Evolutionary conservation across 495 filamentous ascomycete species (phyloP), one percentile per base, ranked within the genome.

Genomic region (Lasiosphaeriaceae sp.): DNA sequence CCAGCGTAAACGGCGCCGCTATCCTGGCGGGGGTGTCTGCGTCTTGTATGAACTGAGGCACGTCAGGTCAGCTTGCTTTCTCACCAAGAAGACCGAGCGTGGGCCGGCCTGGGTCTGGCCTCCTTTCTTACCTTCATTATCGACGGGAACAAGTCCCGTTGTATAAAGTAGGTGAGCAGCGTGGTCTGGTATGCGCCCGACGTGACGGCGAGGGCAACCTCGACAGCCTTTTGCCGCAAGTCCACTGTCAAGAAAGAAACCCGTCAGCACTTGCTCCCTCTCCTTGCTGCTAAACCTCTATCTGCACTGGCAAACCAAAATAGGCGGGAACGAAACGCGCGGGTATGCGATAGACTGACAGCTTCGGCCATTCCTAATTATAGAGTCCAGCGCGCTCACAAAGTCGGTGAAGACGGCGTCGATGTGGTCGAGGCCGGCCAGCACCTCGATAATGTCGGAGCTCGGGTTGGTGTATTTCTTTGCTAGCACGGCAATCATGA

Each of bases 391-490:
- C 19, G 86, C 80, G 17, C 83, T 81, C 35, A 96, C 94, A 71
- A 98, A 95, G 46, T 96, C 88, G 19, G 89, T 84, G 67, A 97
- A 92, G 50, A 92, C 82, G 12, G 78, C 77, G 71, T 98, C 94
- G 29, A 95, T 87, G 59, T 91, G 78, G 72, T 96, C 85, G 41
- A 98, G 80, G 7, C 94, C 95, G 6, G 93, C 89, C 48, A 98
- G 75, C 11, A 96, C 80, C 34, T 86, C 84, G 65, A 98, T 96
- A 63, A 96, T 89, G 71, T 98, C 94, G 41, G 92, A 92, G 69
- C 91, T 96, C 19, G 92, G 89, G 62, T 97, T 97, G 35, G 90
- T 95, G 71, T 97, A 97, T 66, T 87, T 90, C 72, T 97, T 98
- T 47, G 80, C 80, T 65, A 97, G 77, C 17, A 95, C 78, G 19